Evolutionary conservation across 225 moss, liverwort and hornwort species (phyloP).

Genomic region (Pleurozium schreberi): DNA sequence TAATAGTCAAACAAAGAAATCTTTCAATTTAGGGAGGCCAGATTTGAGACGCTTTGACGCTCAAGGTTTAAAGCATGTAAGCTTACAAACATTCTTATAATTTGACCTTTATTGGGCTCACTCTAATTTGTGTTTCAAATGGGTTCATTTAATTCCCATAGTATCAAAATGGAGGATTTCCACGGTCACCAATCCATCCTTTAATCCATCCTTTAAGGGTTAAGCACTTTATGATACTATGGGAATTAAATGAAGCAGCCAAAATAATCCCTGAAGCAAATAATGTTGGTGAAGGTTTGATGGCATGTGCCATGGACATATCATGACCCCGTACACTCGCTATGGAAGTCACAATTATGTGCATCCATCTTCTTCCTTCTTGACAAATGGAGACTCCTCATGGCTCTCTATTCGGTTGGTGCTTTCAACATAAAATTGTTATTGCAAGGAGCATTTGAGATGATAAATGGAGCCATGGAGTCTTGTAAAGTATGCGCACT

Average conservation of each 20-base stretch:
- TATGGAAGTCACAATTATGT: background rate
- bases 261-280: background rate
- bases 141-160: too few species aligned
- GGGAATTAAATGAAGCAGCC: background rate
- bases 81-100: too few species aligned
- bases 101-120: too few species aligned
- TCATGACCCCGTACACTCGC: background rate
- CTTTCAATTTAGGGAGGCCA: too few species aligned
- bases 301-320: background rate
- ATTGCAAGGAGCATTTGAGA: background rate
- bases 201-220: too few species aligned
- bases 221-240: background rate
- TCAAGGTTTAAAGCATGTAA: too few species aligned
- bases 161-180: too few species aligned
- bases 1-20: too few species aligned
- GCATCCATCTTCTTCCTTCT: background rate
- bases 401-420: background rate
- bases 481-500: rapidly evolving
- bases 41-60: too few species aligned
- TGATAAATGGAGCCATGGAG: background rate
- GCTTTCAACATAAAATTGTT: background rate
- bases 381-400: background rate
- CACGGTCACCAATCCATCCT: too few species aligned
- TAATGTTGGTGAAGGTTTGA: background rate
- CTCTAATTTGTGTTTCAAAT: too few species aligned